Conservation (phyloP, 108 stramenopile genomes). For the Aurantiochytrium sp. region DNA sequence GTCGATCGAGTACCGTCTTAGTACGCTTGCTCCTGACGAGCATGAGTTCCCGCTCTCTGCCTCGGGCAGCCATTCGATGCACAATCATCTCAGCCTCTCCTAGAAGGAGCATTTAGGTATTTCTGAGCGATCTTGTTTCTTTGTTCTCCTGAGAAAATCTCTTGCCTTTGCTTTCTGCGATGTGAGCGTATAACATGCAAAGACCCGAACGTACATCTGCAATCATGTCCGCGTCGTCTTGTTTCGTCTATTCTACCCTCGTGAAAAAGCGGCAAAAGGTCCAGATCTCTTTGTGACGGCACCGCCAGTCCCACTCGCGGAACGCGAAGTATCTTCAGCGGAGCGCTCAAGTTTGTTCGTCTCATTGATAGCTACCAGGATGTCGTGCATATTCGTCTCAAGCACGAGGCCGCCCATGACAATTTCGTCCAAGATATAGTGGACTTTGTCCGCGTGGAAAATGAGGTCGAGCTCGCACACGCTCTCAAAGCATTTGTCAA, state of each 20-base stretch:
- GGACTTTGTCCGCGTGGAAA: constrained; percentile 86
- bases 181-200: no score
- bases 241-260: background rate
- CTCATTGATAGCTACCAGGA: constrained; percentile 82
- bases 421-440: constrained; percentile 74
- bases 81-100: background rate
- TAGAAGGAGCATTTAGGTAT: background rate
- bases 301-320: background rate
- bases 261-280: background rate
- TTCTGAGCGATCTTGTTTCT: no score
- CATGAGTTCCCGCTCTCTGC: background rate
- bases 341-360: constrained; percentile 73
- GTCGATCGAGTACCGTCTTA: background rate
- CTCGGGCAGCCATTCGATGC: background rate
- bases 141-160: no score
- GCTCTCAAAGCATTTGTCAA: constrained; percentile 98
- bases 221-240: no score
- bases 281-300: background rate
- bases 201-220: no score
- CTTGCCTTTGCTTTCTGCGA: no score
- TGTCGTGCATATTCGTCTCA: constrained; percentile 86
- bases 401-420: constrained; percentile 99
- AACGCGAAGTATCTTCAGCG: background rate
- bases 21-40: background rate
- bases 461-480: constrained; percentile 99